Percentiles rank a stretch among this genome's conserved stretches.
Evolutionary conservation across 2,329 filamentous ascomycete species (phyloP).

Genomic region (Orbilia javanica): DNA sequence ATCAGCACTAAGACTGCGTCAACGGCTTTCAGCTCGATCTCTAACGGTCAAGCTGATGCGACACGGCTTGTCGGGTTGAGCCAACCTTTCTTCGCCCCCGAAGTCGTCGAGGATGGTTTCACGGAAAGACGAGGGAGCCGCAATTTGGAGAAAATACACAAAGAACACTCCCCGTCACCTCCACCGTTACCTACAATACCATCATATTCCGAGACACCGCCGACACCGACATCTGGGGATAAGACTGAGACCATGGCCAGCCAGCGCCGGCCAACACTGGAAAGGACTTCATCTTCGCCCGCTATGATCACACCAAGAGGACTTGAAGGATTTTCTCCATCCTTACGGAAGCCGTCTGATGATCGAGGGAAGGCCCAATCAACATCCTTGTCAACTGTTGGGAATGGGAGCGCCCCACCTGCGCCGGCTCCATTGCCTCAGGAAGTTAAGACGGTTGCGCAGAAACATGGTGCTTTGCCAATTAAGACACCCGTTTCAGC

Average conservation of each 20-base stretch:
- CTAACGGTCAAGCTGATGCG: constrained; percentile 37
- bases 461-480: neutral
- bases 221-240: neutral
- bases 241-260: constrained; percentile 19
- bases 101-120: constrained; percentile 37
- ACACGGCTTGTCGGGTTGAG: constrained; percentile 79
- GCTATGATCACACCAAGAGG: constrained; percentile 53
- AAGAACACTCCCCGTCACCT: constrained; percentile 48
- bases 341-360: constrained; percentile 34
- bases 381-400: neutral
- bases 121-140: constrained; percentile 18
- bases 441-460: neutral
- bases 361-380: constrained; percentile 25
- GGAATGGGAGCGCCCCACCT: neutral
- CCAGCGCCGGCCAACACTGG: constrained; percentile 34
- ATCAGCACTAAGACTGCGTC: constrained; percentile 55
- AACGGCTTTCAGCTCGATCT: constrained; percentile 58
- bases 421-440: neutral
- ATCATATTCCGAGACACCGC: constrained; percentile 31
- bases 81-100: constrained; percentile 79
- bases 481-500: constrained; percentile 4
- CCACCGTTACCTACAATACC: constrained; percentile 35
- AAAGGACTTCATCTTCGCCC: constrained; percentile 52
- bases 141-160: constrained; percentile 18
- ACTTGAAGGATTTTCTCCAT: constrained; percentile 16